phyloP scores from a whole-genome alignment of 2,329 filamentous ascomycete species.

The Colletotrichum sojae region DNA sequence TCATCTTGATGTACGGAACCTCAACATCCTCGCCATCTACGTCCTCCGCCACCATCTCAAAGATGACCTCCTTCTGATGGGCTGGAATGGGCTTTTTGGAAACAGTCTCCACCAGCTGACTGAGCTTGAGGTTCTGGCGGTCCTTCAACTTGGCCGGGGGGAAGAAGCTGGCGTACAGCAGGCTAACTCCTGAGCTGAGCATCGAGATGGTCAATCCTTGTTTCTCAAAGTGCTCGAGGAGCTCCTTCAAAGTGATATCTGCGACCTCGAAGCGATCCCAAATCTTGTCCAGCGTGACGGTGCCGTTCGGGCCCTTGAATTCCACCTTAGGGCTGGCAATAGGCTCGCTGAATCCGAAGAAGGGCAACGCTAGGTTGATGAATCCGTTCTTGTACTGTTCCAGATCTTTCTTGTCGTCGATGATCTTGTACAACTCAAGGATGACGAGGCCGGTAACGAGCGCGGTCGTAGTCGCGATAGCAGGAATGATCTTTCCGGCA shows the following conservation, averaged over 20 bases:
- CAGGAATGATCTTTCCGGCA: slow-evolving; percentile 98
- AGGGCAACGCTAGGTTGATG: slow-evolving; percentile 94
- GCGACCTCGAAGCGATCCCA: slow-evolving; percentile 97
- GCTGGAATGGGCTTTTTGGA: slow-evolving; percentile 92
- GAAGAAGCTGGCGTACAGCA: slow-evolving; percentile 96
- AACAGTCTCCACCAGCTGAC: slow-evolving; percentile 87
- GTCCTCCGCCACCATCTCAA: slow-evolving; percentile 95
- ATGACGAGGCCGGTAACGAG: slow-evolving; percentile 94
- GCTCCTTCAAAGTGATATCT: slow-evolving; percentile 86
- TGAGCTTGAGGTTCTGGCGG: slow-evolving; percentile 85
- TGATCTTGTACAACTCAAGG: slow-evolving; percentile 94
- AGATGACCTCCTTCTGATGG: slow-evolving; percentile 96
- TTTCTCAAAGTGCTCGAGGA: slow-evolving; percentile 85
- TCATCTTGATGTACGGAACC: slow-evolving; percentile 96
- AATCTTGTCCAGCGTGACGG: slow-evolving; percentile 91
- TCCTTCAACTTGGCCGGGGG: slow-evolving; percentile 84
- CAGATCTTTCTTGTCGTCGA: slow-evolving; percentile 95
- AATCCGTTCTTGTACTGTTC: slow-evolving; percentile 99
- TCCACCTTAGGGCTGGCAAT: slow-evolving; percentile 94
- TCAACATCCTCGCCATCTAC: slow-evolving; percentile 93
- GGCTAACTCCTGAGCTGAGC: slow-evolving; percentile 96
- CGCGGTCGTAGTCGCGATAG: slow-evolving; percentile 97
- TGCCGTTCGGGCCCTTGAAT: slow-evolving; percentile 84
- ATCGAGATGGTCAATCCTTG: slow-evolving; percentile 88
- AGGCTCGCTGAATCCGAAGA: slow-evolving; percentile 98